Conservation (phyloP, 1,139 yeast species). For the Blastobotrys arbuscula region DNA sequence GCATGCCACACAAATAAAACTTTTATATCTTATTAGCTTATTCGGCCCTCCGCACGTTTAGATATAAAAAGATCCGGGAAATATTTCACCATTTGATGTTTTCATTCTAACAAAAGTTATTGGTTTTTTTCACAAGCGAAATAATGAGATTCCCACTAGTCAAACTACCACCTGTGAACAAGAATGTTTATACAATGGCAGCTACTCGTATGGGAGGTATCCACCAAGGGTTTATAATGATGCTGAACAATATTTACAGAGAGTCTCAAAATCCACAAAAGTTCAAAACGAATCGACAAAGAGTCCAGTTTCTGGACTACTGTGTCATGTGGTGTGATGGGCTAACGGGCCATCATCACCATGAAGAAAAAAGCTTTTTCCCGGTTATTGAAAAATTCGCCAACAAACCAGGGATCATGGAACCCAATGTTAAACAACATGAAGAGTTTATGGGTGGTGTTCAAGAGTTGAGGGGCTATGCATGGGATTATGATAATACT, state of each 20-base stretch:
- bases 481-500: not conserved
- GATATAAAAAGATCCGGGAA: too few species aligned
- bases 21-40: too few species aligned
- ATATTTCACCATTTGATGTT: too few species aligned
- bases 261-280: conserved; percentile 3
- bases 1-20: too few species aligned
- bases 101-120: too few species aligned
- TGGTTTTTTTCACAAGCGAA: not conserved
- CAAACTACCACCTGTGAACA: not conserved
- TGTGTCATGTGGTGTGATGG: conserved; percentile 2
- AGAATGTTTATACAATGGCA: not conserved
- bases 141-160: not conserved
- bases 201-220: conserved; percentile 3
- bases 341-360: conserved; percentile 3
- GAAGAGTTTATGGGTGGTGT: conserved; percentile 3
- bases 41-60: too few species aligned
- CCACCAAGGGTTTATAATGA: conserved; percentile 5
- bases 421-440: conserved; percentile 4
- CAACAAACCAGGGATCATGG: conserved; percentile 7
- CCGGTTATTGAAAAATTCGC: conserved; percentile 7
- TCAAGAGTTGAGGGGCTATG: not conserved
- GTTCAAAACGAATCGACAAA: not conserved
- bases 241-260: conserved; percentile 2
- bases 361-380: conserved; percentile 8
- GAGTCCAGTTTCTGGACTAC: not conserved